phyloP scores from a whole-genome alignment of 1,284 basidiomycete genomes.

The Polyporus tsugae region DNA sequence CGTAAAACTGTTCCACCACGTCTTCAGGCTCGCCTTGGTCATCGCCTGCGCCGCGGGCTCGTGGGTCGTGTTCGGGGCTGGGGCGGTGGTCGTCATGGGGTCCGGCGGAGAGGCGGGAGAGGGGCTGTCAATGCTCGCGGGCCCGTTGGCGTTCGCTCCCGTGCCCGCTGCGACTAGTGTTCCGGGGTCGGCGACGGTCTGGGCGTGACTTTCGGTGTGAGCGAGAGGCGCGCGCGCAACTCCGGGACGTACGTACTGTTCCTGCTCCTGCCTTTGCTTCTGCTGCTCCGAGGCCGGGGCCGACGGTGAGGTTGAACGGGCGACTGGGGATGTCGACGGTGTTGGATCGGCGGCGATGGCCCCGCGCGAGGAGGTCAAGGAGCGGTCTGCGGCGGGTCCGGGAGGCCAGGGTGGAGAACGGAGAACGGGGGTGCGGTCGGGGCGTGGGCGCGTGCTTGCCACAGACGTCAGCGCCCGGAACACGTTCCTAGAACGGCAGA shows the following conservation, averaged over 20 bases:
- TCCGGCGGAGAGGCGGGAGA: slow-evolving; percentile 19
- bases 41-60: slow-evolving; percentile 46
- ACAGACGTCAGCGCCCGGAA: slow-evolving; percentile 21
- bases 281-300: slow-evolving; percentile 9
- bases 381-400: slow-evolving; percentile 36
- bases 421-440: slow-evolving; percentile 9
- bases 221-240: slow-evolving; percentile 9
- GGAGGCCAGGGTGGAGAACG: slow-evolving; percentile 29
- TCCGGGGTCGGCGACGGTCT: slow-evolving; percentile 6
- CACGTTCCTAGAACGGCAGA: not conserved
- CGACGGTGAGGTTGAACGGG: slow-evolving; percentile 16
- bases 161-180: slow-evolving; percentile 4
- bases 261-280: slow-evolving; percentile 9
- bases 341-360: slow-evolving; percentile 37
- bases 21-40: slow-evolving; percentile 72
- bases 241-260: slow-evolving; percentile 7
- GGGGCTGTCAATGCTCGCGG: slow-evolving; percentile 14
- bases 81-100: slow-evolving; percentile 28
- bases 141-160: slow-evolving; percentile 6
- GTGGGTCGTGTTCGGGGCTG: slow-evolving; percentile 11
- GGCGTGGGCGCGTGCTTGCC: slow-evolving; percentile 22
- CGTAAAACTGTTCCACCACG: slow-evolving; percentile 86
- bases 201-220: slow-evolving; percentile 9
- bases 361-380: slow-evolving; percentile 35
- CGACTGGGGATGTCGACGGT: slow-evolving; percentile 33